phyloP scores from a whole-genome alignment of 1,139 yeast species.

The Waltiozyma sp. region DNA sequence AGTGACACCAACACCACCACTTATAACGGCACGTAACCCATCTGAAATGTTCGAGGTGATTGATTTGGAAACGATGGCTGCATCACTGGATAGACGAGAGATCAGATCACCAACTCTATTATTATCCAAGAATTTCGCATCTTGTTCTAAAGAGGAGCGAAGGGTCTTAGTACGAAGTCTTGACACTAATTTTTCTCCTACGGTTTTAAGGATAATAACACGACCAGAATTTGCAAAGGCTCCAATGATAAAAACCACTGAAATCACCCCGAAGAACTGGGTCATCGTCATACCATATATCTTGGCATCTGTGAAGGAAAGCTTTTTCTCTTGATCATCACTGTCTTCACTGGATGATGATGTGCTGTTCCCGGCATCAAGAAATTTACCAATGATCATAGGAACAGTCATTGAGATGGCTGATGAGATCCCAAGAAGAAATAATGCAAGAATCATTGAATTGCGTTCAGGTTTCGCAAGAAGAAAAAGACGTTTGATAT shows the following conservation, averaged over 20 bases:
- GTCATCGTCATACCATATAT: conserved; percentile 41
- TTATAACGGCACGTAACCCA: conserved; percentile 72
- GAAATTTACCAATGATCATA: conserved; percentile 66
- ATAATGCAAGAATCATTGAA: conserved; percentile 46
- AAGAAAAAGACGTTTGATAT: conserved; percentile 36
- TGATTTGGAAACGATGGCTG: conserved; percentile 79
- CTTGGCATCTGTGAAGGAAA: conserved; percentile 18
- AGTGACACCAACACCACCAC: conserved; percentile 72
- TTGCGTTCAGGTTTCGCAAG: conserved; percentile 42
- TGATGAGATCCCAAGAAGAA: conserved; percentile 48
- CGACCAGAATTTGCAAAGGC: conserved; percentile 76
- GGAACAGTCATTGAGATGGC: conserved; percentile 71
- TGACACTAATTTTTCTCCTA: conserved; percentile 84
- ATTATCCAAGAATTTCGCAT: conserved; percentile 82
- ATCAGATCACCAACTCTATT: conserved; percentile 91
- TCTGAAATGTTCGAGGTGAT: conserved; percentile 86
- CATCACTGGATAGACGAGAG: conserved; percentile 78
- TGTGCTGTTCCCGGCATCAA: conserved; percentile 35
- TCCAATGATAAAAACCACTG: conserved; percentile 55
- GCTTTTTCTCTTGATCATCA: background rate
- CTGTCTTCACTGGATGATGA: conserved; percentile 6
- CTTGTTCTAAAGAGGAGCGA: conserved; percentile 72
- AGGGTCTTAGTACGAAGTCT: conserved; percentile 69
- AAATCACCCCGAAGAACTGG: conserved; percentile 38
- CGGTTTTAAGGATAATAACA: conserved; percentile 58